phyloP scores from a whole-genome alignment of 2,329 filamentous ascomycete genomes.

The Aspergillus cejpii region DNA sequence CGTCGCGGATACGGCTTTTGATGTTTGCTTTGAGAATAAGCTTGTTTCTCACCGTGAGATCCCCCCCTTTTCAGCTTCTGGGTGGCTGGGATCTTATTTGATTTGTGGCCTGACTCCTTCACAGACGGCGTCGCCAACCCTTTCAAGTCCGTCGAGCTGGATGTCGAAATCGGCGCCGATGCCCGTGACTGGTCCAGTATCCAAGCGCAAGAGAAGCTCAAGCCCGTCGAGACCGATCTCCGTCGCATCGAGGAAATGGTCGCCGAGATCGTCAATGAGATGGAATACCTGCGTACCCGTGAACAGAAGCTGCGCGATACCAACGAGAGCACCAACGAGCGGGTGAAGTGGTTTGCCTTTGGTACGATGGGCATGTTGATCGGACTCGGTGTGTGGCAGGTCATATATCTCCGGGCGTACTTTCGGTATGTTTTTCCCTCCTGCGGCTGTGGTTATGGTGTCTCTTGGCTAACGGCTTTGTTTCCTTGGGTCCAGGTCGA shows the following conservation, averaged over 20 bases:
- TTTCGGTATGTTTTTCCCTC: slow-evolving; percentile 58
- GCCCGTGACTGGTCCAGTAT: slow-evolving; percentile 98
- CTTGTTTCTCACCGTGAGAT: slow-evolving; percentile 59
- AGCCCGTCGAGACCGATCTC: slow-evolving; percentile 92
- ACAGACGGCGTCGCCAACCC: slow-evolving; percentile 43
- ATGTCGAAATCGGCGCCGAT: slow-evolving; percentile 93
- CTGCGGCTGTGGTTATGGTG: neutral
- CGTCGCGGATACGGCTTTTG: slow-evolving; percentile 83
- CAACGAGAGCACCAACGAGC: slow-evolving; percentile 98
- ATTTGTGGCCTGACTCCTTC: slow-evolving; percentile 4
- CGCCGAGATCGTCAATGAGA: slow-evolving; percentile 79
- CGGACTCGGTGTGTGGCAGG: slow-evolving; percentile 89
- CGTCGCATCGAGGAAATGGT: slow-evolving; percentile 88
- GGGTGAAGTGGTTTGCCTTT: slow-evolving; percentile 98
- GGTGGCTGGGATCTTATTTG: neutral
- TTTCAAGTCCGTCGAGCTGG: slow-evolving; percentile 73
- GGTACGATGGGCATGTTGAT: slow-evolving; percentile 87
- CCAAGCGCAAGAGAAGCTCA: slow-evolving; percentile 93
- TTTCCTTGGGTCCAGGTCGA: slow-evolving; percentile 46
- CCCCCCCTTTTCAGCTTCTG: neutral
- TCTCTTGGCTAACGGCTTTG: slow-evolving; percentile 5
- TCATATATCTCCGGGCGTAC: slow-evolving; percentile 94
- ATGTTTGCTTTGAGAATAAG: slow-evolving; percentile 92
- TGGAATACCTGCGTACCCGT: slow-evolving; percentile 85
- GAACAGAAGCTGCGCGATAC: slow-evolving; percentile 97